Evolutionary conservation across 2,329 filamentous ascomycete species (phyloP).

Genomic region (Didymella exigua): DNA sequence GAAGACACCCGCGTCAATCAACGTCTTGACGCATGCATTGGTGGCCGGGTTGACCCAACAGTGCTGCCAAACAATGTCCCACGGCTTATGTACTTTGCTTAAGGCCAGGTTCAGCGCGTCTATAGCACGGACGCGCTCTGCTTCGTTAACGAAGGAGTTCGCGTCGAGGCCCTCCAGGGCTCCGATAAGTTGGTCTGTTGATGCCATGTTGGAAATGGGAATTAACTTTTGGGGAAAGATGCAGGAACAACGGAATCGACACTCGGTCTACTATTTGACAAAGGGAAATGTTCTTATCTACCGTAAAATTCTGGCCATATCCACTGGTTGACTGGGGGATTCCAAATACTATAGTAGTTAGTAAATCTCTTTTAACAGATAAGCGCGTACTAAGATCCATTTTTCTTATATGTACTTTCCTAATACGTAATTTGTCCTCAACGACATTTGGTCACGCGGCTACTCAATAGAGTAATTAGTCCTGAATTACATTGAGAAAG

Average conservation of each 20-base stretch:
- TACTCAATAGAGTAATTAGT: slow-evolving; percentile 5
- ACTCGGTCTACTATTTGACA: slow-evolving; percentile 8
- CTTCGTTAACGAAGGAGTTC: slow-evolving; percentile 12
- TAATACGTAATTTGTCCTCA: slow-evolving; percentile 11
- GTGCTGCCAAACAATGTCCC: slow-evolving; percentile 19
- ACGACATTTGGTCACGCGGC: slow-evolving; percentile 11
- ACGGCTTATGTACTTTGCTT: slow-evolving; percentile 17
- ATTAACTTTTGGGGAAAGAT: slow-evolving; percentile 6
- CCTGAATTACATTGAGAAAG: slow-evolving; percentile 2
- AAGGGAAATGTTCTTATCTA: slow-evolving; percentile 12
- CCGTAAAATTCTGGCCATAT: slow-evolving; percentile 1
- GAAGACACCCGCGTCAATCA: slow-evolving; percentile 18
- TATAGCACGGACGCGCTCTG: slow-evolving; percentile 17
- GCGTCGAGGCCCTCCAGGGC: slow-evolving; percentile 12
- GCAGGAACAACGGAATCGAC: slow-evolving; percentile 3
- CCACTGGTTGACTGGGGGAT: slow-evolving; percentile 4
- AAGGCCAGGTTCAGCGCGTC: slow-evolving; percentile 17
- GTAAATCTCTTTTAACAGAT: slow-evolving; percentile 12
- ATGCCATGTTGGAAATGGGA: slow-evolving; percentile 12
- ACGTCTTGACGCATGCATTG: slow-evolving; percentile 19
- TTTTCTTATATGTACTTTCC: slow-evolving; percentile 7
- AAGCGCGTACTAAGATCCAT: slow-evolving; percentile 11
- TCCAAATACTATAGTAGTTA: slow-evolving; percentile 13
- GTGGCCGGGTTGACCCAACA: slow-evolving; percentile 17
- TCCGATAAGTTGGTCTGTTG: slow-evolving; percentile 17